Evolutionary conservation across 2,329 filamentous ascomycete species (phyloP), one percentile per base, ranked within the genome.

Genomic region (Neocatenulostroma microsporum): DNA sequence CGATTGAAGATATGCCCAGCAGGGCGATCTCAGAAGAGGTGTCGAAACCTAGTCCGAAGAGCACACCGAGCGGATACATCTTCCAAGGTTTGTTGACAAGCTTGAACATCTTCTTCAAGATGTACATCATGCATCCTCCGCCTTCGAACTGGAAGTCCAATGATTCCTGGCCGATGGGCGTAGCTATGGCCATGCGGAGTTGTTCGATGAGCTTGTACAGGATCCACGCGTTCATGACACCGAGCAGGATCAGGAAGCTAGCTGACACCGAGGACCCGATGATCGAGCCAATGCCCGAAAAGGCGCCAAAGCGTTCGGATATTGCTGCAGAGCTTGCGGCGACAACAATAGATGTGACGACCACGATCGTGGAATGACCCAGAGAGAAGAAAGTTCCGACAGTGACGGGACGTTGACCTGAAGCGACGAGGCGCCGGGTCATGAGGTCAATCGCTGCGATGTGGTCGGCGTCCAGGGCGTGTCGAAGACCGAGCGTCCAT

Each of bases 381-480:
- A 96, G 73, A 0, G 83, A 89, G 68, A 98, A 96, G 59, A 85
- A 96, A 1, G 86, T 94, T 28, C 89, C 91, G 1, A 96, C 89
- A 0, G 88, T 89, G 9, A 93, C 87, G 2, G 89, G 88, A 2
- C 77, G 76, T 55, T 91, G 85, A 13, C 86, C 87, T 0, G 84
- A 76, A 0, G 88, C 88, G 24, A 96, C 78, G 17, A 96, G 75
- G 5, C 89, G 79, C 3, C 91, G 75, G 1, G 91, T 96, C 80
- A 93, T 94, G 24, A 96, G 74, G 62, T 96, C 89, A 53, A 96
- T 98, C 45, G 88, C 89, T 26, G 76, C 78, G 46, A 84, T 84
- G 56, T 96, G 91, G 62, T 96, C 89, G n/a, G 89, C 91, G 55
- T 96, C 91, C 29, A 96, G 76, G 12, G 89, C 89, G 68, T 96